Evolutionary conservation across 2,329 filamentous ascomycete species (phyloP), one percentile per base, ranked within the genome.

Genomic region (Scytalidium lignicola): DNA sequence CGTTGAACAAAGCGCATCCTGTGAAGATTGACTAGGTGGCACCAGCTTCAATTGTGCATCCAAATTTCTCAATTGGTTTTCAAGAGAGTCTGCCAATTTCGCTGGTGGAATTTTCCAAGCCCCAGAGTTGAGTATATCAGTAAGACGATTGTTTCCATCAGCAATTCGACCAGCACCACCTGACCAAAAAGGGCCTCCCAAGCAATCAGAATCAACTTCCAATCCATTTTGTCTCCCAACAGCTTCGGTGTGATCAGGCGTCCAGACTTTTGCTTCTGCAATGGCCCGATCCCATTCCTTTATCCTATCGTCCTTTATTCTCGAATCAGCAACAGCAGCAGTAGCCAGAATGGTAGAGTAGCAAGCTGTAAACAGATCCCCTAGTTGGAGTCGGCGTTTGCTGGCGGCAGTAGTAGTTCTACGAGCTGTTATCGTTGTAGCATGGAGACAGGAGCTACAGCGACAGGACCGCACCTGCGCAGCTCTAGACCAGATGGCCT

Each of bases 331-430:
- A 2, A 85, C 70, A 10, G 83, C 76, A 2, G 83, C 84, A 2
- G 80, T 79, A 4, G 81, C 83, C 59, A 87, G 78, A 47, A 85
- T 76, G 28, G 82, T 79, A 21, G 84, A 84, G 61, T 88, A 88
- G 63, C 77, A 79, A 37, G 85, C 79, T 20, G 84, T 87, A 61
- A 85, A 74, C 51, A 83, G 55, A 67, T 82, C 71, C 66, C 75
- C 68, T 59, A 73, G 65, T 39, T 71, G 72, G 41, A 74, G 65
- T 55, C 74, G 75, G 47, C 76, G 74, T 58, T 72, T 74, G 46
- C 73, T 64, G 26, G 73, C 68, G 19, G 72, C 69, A 39, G 74
- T 75, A 41, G 78, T 75, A 47, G 74, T 66, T 60, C 74, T 75
- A 50, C 76, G 74, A 51, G 74, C 69, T 52, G 80, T 59, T n/a